Conservation (phyloP, 106 monocot species). For the Platanthera guangdongensis region DNA sequence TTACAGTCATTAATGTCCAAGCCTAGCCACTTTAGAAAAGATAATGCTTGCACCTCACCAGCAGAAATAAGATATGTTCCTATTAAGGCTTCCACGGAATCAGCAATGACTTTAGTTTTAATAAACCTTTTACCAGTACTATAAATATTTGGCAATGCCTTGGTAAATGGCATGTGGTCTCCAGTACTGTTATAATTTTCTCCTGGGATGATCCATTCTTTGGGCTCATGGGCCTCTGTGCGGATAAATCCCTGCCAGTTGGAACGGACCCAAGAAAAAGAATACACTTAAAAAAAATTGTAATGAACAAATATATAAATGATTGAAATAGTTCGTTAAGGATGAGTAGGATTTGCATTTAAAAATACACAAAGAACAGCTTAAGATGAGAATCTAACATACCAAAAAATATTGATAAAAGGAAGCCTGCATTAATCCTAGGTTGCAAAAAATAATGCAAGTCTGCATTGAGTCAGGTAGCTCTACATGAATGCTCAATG, state of each 20-base stretch:
- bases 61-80: slow-evolving; percentile 42
- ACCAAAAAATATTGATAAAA: background rate
- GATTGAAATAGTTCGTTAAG: background rate
- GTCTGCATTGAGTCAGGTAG: background rate
- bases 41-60: slow-evolving; percentile 40
- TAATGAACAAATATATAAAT: background rate
- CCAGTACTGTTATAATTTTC: background rate
- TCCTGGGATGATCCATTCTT: slow-evolving; percentile 39
- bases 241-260: slow-evolving; percentile 50
- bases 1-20: slow-evolving; percentile 20
- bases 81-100: slow-evolving; percentile 53
- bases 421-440: too few relatives aligned
- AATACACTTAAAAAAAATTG: background rate
- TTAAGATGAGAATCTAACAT: background rate
- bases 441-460: background rate
- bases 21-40: slow-evolving; percentile 40
- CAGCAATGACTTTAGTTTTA: slow-evolving; percentile 46
- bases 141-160: slow-evolving; percentile 18
- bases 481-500: background rate
- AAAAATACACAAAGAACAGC: background rate
- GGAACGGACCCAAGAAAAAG: background rate
- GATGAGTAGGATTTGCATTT: background rate
- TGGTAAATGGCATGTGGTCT: slow-evolving; percentile 2
- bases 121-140: slow-evolving; percentile 25
- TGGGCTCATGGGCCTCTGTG: slow-evolving; percentile 34